Evolutionary conservation across 768 basidiomycete genomes (phyloP), one percentile per base, ranked within the genome.

Genomic region (Termitomyces heimii): DNA sequence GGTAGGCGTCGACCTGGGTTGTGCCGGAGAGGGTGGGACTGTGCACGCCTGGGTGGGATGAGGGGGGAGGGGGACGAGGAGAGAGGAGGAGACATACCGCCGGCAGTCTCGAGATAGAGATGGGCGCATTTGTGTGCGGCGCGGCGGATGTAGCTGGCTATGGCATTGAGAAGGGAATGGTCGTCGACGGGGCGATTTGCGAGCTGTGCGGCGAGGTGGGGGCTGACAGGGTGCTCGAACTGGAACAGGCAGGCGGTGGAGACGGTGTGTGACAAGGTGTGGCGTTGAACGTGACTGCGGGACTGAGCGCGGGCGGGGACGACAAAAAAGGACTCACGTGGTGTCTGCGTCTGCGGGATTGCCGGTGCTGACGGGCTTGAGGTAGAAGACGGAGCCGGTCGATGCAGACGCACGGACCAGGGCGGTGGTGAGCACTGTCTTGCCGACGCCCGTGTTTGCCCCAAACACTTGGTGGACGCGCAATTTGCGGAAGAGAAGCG

Each of bases 381-480:
- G 73, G 60, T 92, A 92, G 63, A 82, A 84, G 0, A 84, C 85
- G 37, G 72, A 66, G 3, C 75, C 75, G 26, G 14, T 4, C 76
- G 74, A 54, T 0, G 85, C 85, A n/a, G 91, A 90, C 0, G 91
- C 87, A 35, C 90, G 80, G 44, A 86, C 82, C 35, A 98, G 83
- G 1, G 92, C 92, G 2, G 94, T 83, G 1, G 92, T 89, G 54
- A 98, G 75, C 57, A 98, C 80, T 0, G 95, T 97, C 73, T 98
- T 98, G 28, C 96, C 96, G 50, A 98, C 94, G 70, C 94, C 86
- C 2, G 96, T 98, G 71, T 96, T 97, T 1, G 95, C 94, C 32
- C 96, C 96, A 66, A 97, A 96, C 58, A 98, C 76, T 68, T 96
- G 92, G 70, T 94, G 91, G 31, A 94, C 75, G 18, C 92, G 84